Conservation (phyloP, 2,329 filamentous ascomycete genomes). For the Xylariaceae sp. region DNA sequence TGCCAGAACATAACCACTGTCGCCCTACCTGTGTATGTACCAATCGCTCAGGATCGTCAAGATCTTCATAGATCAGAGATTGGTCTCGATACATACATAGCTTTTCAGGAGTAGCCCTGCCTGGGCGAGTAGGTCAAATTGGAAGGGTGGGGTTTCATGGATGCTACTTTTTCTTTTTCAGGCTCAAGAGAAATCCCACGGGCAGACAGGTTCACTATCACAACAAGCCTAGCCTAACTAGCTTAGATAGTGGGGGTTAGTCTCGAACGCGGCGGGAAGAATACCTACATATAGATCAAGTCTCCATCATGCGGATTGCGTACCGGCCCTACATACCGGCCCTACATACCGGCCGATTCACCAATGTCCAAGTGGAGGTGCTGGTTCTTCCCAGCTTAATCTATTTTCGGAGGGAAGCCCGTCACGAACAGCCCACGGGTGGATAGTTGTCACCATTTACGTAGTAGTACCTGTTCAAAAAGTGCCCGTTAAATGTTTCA, state of each 20-base stretch:
- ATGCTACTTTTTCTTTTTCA: slow-evolving; percentile 23
- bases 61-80: too few relatives aligned
- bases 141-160: slow-evolving; percentile 23
- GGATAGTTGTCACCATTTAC: background rate
- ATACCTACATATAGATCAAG: background rate
- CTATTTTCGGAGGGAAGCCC: background rate
- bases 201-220: background rate
- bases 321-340: background rate
- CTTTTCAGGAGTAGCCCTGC: too few relatives aligned
- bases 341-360: background rate
- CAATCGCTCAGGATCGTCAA: too few relatives aligned
- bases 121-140: slow-evolving; percentile 15
- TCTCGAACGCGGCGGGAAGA: background rate
- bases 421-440: background rate
- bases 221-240: background rate
- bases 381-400: background rate
- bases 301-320: too few relatives aligned
- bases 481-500: too few relatives aligned
- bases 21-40: too few relatives aligned
- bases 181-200: slow-evolving; percentile 1
- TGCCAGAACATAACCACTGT: background rate
- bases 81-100: too few relatives aligned
- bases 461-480: too few relatives aligned
- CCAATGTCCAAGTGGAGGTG: background rate
- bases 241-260: background rate